phyloP scores from a whole-genome alignment of 768 basidiomycete species.

The Sporobolomyces roseus region DNA sequence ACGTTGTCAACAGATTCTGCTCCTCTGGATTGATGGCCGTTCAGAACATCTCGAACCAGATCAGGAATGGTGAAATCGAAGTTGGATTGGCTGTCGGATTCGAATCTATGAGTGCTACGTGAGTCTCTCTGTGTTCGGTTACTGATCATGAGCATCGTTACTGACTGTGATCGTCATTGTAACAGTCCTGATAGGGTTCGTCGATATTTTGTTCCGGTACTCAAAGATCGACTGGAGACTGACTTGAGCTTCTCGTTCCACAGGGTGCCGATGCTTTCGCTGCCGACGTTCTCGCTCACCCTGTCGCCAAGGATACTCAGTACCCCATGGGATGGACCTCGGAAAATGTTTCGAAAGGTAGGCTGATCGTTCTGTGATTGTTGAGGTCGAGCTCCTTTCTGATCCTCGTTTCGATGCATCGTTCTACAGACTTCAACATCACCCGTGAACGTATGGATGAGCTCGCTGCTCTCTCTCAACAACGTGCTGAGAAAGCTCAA shows the following conservation, averaged over 20 bases:
- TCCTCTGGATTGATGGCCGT: slow-evolving; percentile 80
- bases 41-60: slow-evolving; percentile 75
- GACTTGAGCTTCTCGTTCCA: slow-evolving; percentile 52
- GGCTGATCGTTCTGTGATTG: not conserved
- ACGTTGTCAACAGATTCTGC: slow-evolving; percentile 57
- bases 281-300: slow-evolving; percentile 61
- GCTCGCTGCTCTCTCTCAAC: slow-evolving; percentile 79
- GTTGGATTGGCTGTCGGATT: slow-evolving; percentile 83
- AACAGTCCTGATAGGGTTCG: not conserved
- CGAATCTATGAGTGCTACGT: slow-evolving; percentile 73
- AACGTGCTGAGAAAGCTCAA: slow-evolving; percentile 74
- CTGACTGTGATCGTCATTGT: too few relatives aligned
- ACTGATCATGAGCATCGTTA: too few relatives aligned
- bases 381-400: not conserved
- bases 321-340: slow-evolving; percentile 68
- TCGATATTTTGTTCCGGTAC: not conserved
- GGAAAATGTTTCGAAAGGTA: slow-evolving; percentile 67
- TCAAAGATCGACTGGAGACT: not conserved
- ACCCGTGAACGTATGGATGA: slow-evolving; percentile 73
- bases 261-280: slow-evolving; percentile 61
- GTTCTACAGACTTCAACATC: slow-evolving; percentile 59
- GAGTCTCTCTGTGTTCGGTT: slow-evolving; percentile 38
- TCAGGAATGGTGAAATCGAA: slow-evolving; percentile 73
- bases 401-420: not conserved
- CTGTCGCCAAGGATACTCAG: slow-evolving; percentile 73